Evolutionary conservation across 2,329 filamentous ascomycete genomes (phyloP).

Genomic region (Fusarium mexicanum): DNA sequence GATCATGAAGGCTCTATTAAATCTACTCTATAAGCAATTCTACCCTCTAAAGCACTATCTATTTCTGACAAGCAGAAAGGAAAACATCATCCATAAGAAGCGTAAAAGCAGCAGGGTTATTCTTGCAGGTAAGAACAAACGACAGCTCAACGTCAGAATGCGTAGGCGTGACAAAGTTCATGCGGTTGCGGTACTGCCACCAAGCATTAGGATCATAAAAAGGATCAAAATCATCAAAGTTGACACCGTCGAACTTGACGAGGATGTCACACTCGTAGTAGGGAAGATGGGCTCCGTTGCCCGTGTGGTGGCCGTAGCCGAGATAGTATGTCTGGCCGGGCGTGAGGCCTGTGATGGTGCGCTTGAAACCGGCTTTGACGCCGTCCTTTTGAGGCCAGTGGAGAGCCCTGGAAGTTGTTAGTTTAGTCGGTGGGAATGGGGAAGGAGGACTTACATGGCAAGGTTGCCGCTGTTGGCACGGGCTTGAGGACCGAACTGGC

Average conservation of each 20-base stretch:
- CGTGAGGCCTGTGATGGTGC: background rate
- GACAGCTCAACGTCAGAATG: background rate
- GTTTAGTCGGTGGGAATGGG: rapidly evolving
- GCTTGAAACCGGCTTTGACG: background rate
- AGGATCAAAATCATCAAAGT: constrained; percentile 25
- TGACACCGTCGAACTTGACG: background rate
- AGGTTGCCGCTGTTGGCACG: background rate
- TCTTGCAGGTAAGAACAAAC: constrained; percentile 10
- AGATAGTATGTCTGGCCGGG: background rate
- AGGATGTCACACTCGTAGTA: constrained; percentile 11
- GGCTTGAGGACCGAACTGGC: background rate
- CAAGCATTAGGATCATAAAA: background rate
- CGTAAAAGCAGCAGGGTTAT: background rate
- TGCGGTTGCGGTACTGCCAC: background rate
- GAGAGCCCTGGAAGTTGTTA: background rate
- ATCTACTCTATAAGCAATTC: background rate
- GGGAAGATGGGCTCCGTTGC: background rate
- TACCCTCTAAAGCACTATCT: background rate
- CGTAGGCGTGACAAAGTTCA: background rate
- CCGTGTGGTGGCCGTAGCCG: constrained; percentile 9
- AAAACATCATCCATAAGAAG: constrained; percentile 21
- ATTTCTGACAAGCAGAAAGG: background rate
- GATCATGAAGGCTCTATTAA: background rate
- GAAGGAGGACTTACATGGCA: background rate
- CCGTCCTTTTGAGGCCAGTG: background rate